These are phyloP conservation scores for Pseudogymnoascus sp. DNA, from an alignment of 2,329 filamentous ascomycete genomes.

Conservation along the genomic window DNA sequence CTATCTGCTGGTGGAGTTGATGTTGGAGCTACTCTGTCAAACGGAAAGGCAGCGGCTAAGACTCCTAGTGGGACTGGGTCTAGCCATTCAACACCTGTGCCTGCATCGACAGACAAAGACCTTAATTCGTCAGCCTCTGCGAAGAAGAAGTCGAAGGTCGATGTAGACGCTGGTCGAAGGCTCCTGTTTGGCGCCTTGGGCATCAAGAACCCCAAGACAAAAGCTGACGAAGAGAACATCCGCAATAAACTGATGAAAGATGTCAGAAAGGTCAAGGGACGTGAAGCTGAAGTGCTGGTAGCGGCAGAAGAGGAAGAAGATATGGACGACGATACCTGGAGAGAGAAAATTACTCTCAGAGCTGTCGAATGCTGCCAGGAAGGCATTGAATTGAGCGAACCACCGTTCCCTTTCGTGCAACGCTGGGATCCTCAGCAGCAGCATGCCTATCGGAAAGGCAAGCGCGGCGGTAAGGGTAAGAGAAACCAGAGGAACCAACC, in stretches of 20 bases:
- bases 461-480: slow-evolving; percentile 41
- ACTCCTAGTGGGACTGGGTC: not conserved
- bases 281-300: slow-evolving; percentile 13
- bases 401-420: slow-evolving; percentile 84
- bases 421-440: slow-evolving; percentile 76
- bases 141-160: not conserved
- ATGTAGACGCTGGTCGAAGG: slow-evolving; percentile 34
- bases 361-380: slow-evolving; percentile 81
- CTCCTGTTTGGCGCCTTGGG: slow-evolving; percentile 67
- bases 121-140: not conserved
- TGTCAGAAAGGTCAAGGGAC: slow-evolving; percentile 29
- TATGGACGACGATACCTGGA: slow-evolving; percentile 58
- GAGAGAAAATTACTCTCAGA: slow-evolving; percentile 60
- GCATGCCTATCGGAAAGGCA: slow-evolving; percentile 33
- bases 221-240: slow-evolving; percentile 57
- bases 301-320: slow-evolving; percentile 25
- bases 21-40: slow-evolving; percentile 30
- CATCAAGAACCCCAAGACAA: slow-evolving; percentile 56
- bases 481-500: slow-evolving; percentile 33
- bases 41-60: not conserved
- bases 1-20: slow-evolving; percentile 45
- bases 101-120: not conserved
- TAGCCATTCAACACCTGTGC: not conserved
- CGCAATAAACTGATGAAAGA: slow-evolving; percentile 50
- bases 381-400: slow-evolving; percentile 57